phyloP scores from a whole-genome alignment of 805 yeast species.

The Kazachstania viticola region DNA sequence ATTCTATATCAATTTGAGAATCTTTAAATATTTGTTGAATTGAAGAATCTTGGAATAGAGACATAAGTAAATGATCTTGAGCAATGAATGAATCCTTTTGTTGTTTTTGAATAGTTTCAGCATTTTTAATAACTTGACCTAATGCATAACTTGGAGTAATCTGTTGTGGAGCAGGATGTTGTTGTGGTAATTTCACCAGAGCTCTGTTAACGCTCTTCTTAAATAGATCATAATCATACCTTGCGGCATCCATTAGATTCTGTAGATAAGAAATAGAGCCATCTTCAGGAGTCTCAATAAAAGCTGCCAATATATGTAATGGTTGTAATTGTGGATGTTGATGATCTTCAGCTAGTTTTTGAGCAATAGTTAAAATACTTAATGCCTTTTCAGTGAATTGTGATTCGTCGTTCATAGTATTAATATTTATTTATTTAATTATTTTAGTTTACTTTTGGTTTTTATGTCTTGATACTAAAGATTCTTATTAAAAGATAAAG shows the following conservation, averaged over 20 bases:
- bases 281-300: slow-evolving; percentile 51
- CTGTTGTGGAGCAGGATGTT: slow-evolving; percentile 80
- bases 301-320: slow-evolving; percentile 84
- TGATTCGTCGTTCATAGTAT: slow-evolving; percentile 34
- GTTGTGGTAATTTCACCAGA: slow-evolving; percentile 77
- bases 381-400: slow-evolving; percentile 93
- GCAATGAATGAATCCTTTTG: slow-evolving; percentile 90
- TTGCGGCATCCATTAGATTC: slow-evolving; percentile 71
- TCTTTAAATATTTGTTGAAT: slow-evolving; percentile 66
- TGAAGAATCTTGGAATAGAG: slow-evolving; percentile 68
- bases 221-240: slow-evolving; percentile 76
- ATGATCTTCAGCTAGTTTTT: slow-evolving; percentile 73
- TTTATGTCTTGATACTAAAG: too few species aligned
- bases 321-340: slow-evolving; percentile 77
- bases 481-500: too few species aligned
- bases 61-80: slow-evolving; percentile 85
- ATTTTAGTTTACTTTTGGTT: too few species aligned
- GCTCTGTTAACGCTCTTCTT: slow-evolving; percentile 72
- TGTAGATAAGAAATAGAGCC: slow-evolving; percentile 58
- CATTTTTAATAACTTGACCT: slow-evolving; percentile 61
- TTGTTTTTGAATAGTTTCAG: slow-evolving; percentile 66
- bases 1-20: slow-evolving; percentile 51
- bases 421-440: too few species aligned
- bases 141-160: slow-evolving; percentile 66
- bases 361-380: slow-evolving; percentile 66